A percentile compares a stretch with the other conserved stretches of the same genome.
Conservation (phyloP, 345 rosid species). For the Alliaria petiolata region DNA sequence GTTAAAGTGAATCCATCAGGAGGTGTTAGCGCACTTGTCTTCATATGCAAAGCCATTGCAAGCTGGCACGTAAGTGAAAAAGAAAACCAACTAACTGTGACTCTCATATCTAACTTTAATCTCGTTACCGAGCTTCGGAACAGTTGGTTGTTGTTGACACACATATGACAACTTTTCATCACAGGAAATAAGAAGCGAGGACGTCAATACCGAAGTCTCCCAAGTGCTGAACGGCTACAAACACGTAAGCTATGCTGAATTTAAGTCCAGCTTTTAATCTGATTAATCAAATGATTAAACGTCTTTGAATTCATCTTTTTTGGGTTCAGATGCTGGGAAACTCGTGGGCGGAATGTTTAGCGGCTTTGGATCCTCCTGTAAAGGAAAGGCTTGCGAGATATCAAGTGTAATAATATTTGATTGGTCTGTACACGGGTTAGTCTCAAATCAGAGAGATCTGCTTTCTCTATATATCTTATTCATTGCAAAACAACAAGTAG, state of each 20-base stretch:
- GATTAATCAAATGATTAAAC: background rate
- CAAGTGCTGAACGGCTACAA: conserved; percentile 92
- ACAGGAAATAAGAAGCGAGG: conserved; percentile 86
- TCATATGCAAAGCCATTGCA: conserved; percentile 85
- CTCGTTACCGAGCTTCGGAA: background rate
- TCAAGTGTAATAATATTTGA: conserved; percentile 43
- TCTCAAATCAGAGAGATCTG: conserved; percentile 5
- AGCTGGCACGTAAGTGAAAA: conserved; percentile 87
- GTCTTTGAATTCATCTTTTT: background rate
- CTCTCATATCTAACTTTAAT: background rate
- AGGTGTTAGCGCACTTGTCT: conserved; percentile 81
- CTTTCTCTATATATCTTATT: background rate
- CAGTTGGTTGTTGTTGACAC: background rate
- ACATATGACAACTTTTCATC: background rate
- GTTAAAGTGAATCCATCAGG: conserved; percentile 90
- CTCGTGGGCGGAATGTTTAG: conserved; percentile 83
- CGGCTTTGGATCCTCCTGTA: conserved; percentile 80
- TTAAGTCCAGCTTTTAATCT: background rate
- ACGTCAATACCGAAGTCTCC: conserved; percentile 79
- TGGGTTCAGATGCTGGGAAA: conserved; percentile 71
- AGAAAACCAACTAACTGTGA: background rate
- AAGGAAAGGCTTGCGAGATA: conserved; percentile 85
- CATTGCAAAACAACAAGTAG: conserved; percentile 11
- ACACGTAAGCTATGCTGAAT: conserved; percentile 42
- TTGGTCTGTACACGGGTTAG: background rate